phyloP scores from a whole-genome alignment of 768 basidiomycete genomes.

The Ramaria sp. region DNA sequence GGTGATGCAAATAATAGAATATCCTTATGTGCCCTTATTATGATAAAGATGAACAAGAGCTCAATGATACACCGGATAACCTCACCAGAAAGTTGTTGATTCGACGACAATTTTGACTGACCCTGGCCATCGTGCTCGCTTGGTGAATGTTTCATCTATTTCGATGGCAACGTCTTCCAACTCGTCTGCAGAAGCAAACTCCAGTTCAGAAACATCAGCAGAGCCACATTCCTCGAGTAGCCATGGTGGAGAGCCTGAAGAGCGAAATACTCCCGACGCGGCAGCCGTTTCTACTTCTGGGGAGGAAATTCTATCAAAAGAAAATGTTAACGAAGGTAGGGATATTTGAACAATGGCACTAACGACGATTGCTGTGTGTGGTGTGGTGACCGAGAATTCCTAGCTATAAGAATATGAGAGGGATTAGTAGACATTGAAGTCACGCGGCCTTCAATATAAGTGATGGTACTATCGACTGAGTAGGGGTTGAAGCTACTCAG shows the following conservation, averaged over 20 bases:
- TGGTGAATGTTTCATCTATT: constrained; percentile 70
- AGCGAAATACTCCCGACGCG: constrained; percentile 73
- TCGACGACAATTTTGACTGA: constrained; percentile 88
- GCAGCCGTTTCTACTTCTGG: constrained; percentile 62
- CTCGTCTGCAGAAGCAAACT: constrained; percentile 43
- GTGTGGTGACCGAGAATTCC: constrained; percentile 66
- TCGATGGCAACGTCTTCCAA: constrained; percentile 60
- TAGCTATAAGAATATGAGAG: constrained; percentile 80
- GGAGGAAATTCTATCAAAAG: constrained; percentile 33
- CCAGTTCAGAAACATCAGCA: constrained; percentile 46
- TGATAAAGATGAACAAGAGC: not conserved
- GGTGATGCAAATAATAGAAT: constrained; percentile 88
- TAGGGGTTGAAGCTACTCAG: not conserved
- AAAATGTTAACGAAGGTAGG: constrained; percentile 16
- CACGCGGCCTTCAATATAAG: not conserved
- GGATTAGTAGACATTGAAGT: constrained; percentile 57
- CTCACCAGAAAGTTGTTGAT: constrained; percentile 83
- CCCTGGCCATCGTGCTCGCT: constrained; percentile 58
- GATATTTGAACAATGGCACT: not conserved
- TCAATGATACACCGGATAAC: constrained; percentile 8
- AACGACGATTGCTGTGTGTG: constrained; percentile 23
- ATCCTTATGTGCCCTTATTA: constrained; percentile 77
- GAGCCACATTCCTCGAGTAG: constrained; percentile 64
- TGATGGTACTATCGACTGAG: not conserved
- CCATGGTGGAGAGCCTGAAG: constrained; percentile 72